Conservation (phyloP, 495 filamentous ascomycete genomes). For the Neurospora hispaniola region DNA sequence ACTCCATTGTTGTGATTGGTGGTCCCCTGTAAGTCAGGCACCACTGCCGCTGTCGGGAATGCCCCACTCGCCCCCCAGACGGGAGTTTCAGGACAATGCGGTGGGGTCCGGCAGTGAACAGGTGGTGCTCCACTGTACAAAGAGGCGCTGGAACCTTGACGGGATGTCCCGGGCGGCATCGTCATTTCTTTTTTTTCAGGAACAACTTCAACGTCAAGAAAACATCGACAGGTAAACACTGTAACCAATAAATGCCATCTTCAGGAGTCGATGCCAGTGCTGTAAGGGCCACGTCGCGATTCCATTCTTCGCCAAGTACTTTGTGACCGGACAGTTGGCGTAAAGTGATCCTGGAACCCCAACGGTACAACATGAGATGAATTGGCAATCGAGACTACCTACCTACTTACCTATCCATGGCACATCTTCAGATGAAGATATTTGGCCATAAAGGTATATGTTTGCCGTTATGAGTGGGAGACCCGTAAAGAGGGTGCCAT, state of each 20-base stretch:
- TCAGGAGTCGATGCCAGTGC: background rate
- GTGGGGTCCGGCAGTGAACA: background rate
- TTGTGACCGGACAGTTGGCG: background rate
- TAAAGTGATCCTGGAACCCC: background rate
- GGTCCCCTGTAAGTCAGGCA: background rate
- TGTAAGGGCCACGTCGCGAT: background rate
- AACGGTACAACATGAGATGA: background rate
- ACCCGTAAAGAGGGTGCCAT: background rate
- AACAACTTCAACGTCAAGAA: background rate
- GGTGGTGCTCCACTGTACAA: background rate
- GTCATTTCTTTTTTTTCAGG: background rate
- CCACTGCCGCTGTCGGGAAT: background rate
- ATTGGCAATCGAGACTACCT: background rate
- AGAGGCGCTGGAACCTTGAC: background rate
- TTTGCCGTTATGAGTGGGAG: background rate
- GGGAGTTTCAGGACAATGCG: background rate
- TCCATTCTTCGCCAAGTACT: background rate
- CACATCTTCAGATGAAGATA: background rate
- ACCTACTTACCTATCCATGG: background rate
- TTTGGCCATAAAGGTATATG: background rate
- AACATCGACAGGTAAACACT: background rate
- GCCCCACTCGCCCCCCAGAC: background rate
- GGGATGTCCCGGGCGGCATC: background rate
- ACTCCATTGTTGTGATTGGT: background rate
- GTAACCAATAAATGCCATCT: background rate